Base-by-base conservation (phyloP, 2,329 filamentous ascomycete genomes). In the Ophiostoma angusticollis region DNA sequence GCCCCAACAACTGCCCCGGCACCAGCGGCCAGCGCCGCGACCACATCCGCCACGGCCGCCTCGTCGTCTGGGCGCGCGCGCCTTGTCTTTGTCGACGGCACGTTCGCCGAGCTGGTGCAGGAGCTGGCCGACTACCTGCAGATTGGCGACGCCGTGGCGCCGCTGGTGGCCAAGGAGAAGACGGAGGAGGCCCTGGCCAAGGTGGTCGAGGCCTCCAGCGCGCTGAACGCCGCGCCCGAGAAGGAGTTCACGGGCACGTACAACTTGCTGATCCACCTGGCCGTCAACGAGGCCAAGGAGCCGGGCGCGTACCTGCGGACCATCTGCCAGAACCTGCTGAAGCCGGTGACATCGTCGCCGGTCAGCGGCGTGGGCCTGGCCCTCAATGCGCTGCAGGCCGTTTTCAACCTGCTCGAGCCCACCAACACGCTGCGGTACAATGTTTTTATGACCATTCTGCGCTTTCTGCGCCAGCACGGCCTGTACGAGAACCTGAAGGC, bases 111-210 rank as follows among this genome's bases (percentile, higher is more conserved):
- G 67, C 79, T 95, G 58, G 79, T 83, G 55, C 79, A 84, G 62
- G 91, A 98, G 68, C 83, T 98, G 69, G 86, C 89, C 61, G 82
- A 87, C 54, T 95, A 93, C 65, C 71, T 98, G 59, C 85, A 93
- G 62, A 70, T 78, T 52, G 74, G 87, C 58, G 81, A 83, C 55
- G 80, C 84, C 49, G 69, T 91, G 58, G 70, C 78, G 59, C 74
- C 83, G 47, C 70, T 89, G 50, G 66, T 91, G 54, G 72, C 78
- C 53, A 70, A 72, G 62, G 74, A 77, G 49, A 68, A 87, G 64
- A 84, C 86, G 65, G 85, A 93, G 51, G 86, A 93, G 49, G 78
- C 84, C 32, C 72, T 98, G 42, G 82, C 87, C 68, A 87, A 86
- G 71, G 71, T 98, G 49, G 84, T 96, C 45, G 76, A 79, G 49